Evolutionary conservation across 2,329 filamentous ascomycete species (phyloP).

Genomic region (Colletotrichum ledebouriae): DNA sequence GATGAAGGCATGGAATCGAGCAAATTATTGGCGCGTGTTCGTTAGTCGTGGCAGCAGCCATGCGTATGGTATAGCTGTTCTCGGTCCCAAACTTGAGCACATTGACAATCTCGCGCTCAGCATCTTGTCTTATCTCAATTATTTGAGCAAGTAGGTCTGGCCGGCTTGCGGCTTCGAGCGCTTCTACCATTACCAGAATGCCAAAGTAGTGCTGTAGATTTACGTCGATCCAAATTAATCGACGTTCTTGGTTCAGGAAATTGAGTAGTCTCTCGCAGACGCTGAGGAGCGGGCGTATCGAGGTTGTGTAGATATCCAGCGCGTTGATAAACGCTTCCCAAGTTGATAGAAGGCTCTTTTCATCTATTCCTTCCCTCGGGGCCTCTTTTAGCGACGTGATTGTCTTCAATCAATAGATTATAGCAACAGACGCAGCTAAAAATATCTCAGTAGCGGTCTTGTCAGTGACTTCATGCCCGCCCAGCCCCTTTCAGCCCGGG

Average conservation of each 20-base stretch:
- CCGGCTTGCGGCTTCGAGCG: conserved; percentile 18
- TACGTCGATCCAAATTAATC: conserved; percentile 31
- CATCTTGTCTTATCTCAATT: conserved; percentile 26
- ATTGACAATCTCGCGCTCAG: conserved; percentile 39
- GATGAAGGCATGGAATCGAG: neutral
- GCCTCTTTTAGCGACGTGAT: conserved; percentile 43
- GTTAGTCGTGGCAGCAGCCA: neutral
- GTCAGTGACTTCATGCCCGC: conserved; percentile 24
- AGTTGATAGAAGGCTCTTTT: conserved; percentile 32
- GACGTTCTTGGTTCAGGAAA: conserved; percentile 25
- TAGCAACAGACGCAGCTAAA: conserved; percentile 20
- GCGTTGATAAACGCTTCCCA: conserved; percentile 34
- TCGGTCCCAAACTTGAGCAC: conserved; percentile 40
- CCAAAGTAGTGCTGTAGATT: conserved; percentile 38
- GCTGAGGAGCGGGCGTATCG: conserved; percentile 28
- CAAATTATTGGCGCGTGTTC: neutral
- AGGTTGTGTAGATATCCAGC: conserved; percentile 1
- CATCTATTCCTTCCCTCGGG: conserved; percentile 38
- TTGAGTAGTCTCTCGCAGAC: conserved; percentile 35
- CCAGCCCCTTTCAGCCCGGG: conserved; percentile 40
- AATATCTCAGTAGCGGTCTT: conserved; percentile 22
- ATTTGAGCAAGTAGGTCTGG: conserved; percentile 3
- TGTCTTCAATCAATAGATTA: conserved; percentile 40
- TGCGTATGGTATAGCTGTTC: conserved; percentile 34
- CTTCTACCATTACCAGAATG: conserved; percentile 33